Evolutionary conservation across 768 basidiomycete species (phyloP).

Genomic region (Pleurotus sapidus): DNA sequence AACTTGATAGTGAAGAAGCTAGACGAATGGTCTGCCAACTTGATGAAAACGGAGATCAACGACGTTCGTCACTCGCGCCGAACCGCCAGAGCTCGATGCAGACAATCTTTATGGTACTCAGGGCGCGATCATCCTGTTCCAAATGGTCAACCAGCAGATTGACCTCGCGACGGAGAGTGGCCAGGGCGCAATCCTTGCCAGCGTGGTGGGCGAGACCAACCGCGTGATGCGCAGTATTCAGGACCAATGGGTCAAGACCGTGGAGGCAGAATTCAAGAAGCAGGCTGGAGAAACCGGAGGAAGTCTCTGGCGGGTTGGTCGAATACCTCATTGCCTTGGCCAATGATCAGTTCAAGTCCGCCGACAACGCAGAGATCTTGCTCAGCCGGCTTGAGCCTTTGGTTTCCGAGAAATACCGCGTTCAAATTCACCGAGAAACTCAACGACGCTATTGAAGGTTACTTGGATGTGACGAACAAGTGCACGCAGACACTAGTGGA

Average conservation of each 20-base stretch:
- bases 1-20: slow-evolving; percentile 91
- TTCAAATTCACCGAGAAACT: slow-evolving; percentile 82
- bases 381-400: slow-evolving; percentile 84
- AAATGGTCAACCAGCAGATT: slow-evolving; percentile 97
- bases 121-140: slow-evolving; percentile 93
- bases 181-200: slow-evolving; percentile 89
- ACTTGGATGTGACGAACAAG: slow-evolving; percentile 96
- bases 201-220: slow-evolving; percentile 84
- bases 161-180: slow-evolving; percentile 95
- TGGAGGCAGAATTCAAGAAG: slow-evolving; percentile 86
- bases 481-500: slow-evolving; percentile 94
- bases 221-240: slow-evolving; percentile 90
- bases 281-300: slow-evolving; percentile 87
- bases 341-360: slow-evolving; percentile 96
- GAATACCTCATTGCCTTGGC: slow-evolving; percentile 97
- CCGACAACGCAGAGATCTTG: slow-evolving; percentile 88
- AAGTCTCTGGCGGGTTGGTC: slow-evolving; percentile 82
- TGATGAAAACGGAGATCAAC: slow-evolving; percentile 86
- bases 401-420: slow-evolving; percentile 89
- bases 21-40: slow-evolving; percentile 93
- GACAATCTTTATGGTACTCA: slow-evolving; percentile 91
- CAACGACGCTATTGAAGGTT: slow-evolving; percentile 97
- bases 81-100: slow-evolving; percentile 85
- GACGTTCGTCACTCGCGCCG: slow-evolving; percentile 81
- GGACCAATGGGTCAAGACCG: slow-evolving; percentile 78